phyloP scores from a whole-genome alignment of 1,139 yeast genomes.

The Lizanozyma gosingica region DNA sequence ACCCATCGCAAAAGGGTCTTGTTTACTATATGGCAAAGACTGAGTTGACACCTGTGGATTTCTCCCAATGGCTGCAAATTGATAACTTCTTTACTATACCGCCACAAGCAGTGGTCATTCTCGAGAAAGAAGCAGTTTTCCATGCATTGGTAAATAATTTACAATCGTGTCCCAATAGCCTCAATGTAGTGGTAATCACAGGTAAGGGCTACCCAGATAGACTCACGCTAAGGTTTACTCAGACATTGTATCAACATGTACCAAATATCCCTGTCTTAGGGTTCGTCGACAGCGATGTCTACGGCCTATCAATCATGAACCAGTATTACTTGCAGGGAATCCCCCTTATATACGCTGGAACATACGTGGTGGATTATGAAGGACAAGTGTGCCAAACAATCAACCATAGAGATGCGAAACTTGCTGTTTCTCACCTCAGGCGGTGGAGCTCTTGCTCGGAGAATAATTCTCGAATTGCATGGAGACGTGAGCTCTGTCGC shows the following conservation, averaged over 20 bases:
- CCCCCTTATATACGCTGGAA: slow-evolving; percentile 15
- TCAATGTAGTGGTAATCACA: slow-evolving; percentile 16
- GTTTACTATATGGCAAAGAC: slow-evolving; percentile 13
- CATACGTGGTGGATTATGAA: slow-evolving; percentile 22
- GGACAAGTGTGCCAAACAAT: slow-evolving; percentile 18
- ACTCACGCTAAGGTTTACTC: slow-evolving; percentile 19
- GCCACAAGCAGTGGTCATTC: slow-evolving; percentile 12
- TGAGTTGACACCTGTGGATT: background rate
- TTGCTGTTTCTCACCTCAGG: slow-evolving; percentile 5
- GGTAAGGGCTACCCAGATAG: slow-evolving; percentile 34
- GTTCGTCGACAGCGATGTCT: slow-evolving; percentile 36
- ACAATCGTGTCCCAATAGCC: slow-evolving; percentile 1
- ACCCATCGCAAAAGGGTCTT: slow-evolving; percentile 30
- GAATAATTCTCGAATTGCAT: slow-evolving; percentile 2
- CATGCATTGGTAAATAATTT: slow-evolving; percentile 19
- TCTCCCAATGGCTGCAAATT: background rate
- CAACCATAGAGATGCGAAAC: slow-evolving; percentile 16
- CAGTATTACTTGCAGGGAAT: slow-evolving; percentile 18
- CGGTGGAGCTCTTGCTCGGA: slow-evolving; percentile 12
- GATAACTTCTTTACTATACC: too few species aligned
- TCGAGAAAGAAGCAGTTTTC: slow-evolving; percentile 35
- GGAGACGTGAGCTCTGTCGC: slow-evolving; percentile 29
- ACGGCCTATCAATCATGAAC: slow-evolving; percentile 17
- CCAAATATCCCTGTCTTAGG: slow-evolving; percentile 14
- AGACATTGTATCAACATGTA: slow-evolving; percentile 7